These are phyloP conservation scores for Pelargonium myrrhifolium DNA, from an alignment of 441 rosid species.

Conservation along the genomic window DNA sequence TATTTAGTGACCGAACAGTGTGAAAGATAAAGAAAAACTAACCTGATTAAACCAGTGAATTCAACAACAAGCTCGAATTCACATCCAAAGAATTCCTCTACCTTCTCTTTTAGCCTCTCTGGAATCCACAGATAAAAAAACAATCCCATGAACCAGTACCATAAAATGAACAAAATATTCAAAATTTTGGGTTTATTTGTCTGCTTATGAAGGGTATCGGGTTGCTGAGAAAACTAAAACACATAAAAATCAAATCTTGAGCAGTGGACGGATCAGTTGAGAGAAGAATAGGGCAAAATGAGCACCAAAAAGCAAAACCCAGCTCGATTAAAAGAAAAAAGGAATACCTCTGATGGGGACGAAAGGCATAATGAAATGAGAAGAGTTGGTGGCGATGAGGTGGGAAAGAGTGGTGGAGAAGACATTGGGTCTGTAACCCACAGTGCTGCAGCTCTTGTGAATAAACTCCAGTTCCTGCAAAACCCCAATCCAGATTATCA, in stretches of 20 bases:
- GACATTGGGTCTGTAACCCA: conserved; percentile 80
- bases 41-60: conserved; percentile 91
- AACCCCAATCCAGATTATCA: background rate
- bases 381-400: conserved; percentile 65
- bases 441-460: conserved; percentile 66
- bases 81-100: conserved; percentile 75
- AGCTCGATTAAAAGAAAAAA: background rate
- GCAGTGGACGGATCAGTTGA: background rate
- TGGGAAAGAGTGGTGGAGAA: conserved; percentile 94
- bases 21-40: conserved; percentile 1
- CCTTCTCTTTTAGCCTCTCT: conserved; percentile 74
- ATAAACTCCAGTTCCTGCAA: conserved; percentile 67
- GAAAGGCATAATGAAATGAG: conserved; percentile 63
- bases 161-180: background rate
- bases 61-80: conserved; percentile 72
- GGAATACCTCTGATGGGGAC: conserved; percentile 56
- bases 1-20: background rate
- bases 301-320: background rate
- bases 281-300: too few species aligned
- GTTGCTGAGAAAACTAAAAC: background rate
- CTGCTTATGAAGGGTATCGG: too few species aligned
- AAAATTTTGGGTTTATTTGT: background rate
- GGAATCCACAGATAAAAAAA: conserved; percentile 16
- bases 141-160: background rate
- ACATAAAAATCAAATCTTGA: background rate